phyloP scores from a whole-genome alignment of 1,284 basidiomycete genomes.

The Vanrija pseudolonga region DNA sequence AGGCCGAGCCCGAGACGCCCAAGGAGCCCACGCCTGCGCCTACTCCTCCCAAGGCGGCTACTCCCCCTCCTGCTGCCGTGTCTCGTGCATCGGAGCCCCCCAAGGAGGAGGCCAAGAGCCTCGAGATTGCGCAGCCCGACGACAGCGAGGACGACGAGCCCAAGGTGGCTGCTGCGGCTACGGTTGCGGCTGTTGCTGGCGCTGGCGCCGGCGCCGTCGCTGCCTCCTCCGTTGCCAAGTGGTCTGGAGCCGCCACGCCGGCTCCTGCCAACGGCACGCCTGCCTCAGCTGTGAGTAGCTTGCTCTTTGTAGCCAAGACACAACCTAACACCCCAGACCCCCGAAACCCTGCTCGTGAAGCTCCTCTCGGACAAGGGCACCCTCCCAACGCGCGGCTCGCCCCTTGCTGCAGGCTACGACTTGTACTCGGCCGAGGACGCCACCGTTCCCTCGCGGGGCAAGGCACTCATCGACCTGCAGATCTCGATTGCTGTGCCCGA shows the following conservation, averaged over 20 bases:
- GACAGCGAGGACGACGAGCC: slow-evolving; percentile 26
- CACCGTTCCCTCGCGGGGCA: slow-evolving; percentile 74
- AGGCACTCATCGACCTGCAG: slow-evolving; percentile 84
- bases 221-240: neutral
- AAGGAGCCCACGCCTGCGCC: slow-evolving; percentile 3
- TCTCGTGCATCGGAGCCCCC: slow-evolving; percentile 15
- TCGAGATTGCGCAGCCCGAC: slow-evolving; percentile 43
- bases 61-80: slow-evolving; percentile 6
- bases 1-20: slow-evolving; percentile 9
- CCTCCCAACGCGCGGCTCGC: slow-evolving; percentile 81
- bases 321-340: neutral
- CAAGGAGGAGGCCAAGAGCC: slow-evolving; percentile 25
- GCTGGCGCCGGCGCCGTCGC: neutral
- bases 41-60: slow-evolving; percentile 2
- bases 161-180: neutral
- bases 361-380: slow-evolving; percentile 74
- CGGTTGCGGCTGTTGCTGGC: neutral
- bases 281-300: neutral
- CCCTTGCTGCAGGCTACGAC: slow-evolving; percentile 88
- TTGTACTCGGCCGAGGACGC: slow-evolving; percentile 83
- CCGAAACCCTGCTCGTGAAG: slow-evolving; percentile 67
- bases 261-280: neutral
- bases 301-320: neutral
- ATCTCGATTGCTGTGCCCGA: slow-evolving; percentile 86
- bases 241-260: neutral